A percentile compares a stretch with the other conserved stretches of the same genome.
These are phyloP conservation scores for Endocalyx cinctus DNA, from an alignment of 2,329 filamentous ascomycete genomes.

Conservation along the genomic window DNA sequence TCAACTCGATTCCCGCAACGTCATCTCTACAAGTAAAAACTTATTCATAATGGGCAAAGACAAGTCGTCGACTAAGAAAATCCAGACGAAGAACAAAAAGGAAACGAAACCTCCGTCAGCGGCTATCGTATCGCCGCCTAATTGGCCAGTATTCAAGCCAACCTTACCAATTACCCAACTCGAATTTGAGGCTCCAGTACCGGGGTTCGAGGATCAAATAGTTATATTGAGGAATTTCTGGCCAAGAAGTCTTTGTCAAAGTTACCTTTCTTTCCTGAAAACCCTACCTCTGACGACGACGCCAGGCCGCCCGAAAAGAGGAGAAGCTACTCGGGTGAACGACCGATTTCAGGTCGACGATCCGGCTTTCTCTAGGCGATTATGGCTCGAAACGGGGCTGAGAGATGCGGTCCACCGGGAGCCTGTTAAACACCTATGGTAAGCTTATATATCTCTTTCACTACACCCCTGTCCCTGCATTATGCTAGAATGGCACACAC, in stretches of 20 bases:
- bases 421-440: constrained; percentile 42
- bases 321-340: constrained; percentile 80
- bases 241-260: constrained; percentile 68
- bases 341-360: constrained; percentile 85
- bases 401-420: constrained; percentile 51
- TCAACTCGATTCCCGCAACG: no score
- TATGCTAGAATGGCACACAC: neutral
- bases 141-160: constrained; percentile 71
- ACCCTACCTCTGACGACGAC: constrained; percentile 69
- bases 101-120: constrained; percentile 9
- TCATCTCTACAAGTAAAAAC: neutral
- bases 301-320: constrained; percentile 71
- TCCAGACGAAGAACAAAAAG: constrained; percentile 12
- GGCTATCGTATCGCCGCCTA: constrained; percentile 27
- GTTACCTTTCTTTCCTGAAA: constrained; percentile 68
- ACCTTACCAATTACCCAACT: constrained; percentile 63
- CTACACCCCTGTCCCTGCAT: neutral
- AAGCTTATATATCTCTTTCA: constrained; percentile 18
- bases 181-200: constrained; percentile 47
- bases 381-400: constrained; percentile 77
- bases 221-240: constrained; percentile 70
- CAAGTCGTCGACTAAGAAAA: constrained; percentile 10
- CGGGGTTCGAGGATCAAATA: constrained; percentile 53
- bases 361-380: constrained; percentile 61
- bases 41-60: constrained; percentile 13